Base-by-base conservation (phyloP, 2,329 filamentous ascomycete genomes). In the Cladophialophora immunda region DNA sequence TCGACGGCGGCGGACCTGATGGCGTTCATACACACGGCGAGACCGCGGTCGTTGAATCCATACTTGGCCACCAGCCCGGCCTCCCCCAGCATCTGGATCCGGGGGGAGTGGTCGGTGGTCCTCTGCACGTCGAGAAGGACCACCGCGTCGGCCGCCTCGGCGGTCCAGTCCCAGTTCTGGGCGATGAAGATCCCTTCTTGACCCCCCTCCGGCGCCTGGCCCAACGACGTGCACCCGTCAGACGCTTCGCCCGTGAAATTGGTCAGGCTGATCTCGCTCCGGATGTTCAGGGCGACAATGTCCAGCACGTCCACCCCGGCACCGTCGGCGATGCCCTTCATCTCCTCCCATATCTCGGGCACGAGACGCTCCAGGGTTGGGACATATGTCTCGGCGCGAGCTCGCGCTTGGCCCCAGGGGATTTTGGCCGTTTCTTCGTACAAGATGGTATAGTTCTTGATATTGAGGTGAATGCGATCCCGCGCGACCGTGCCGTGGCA, bases 31-130 rank as follows among this genome's bases (percentile, higher is more conserved):
- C 84, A 85, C 0, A 84, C 83, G 0, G 87, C 88, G 0, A 90
- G 86, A 0, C 87, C 86, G 0, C 75, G 73, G 17, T 78, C 79
- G 72, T 91, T 91, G 70, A 90, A 80, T 0, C 89, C 89, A 25
- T 90, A 89, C 75, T 91, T 91, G 15, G 87, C 88, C 36, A 90
- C 82, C 8, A 86, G 79, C 4, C 85, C 85, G 13, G 80, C 64
- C 71, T 87, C 85, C 1, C 84, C 86, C 53, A 87, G 77, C 78
- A 85, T 85, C 47, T 82, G 75, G 70, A 86, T 83, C 0, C 76
- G 4, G 4, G 30, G 30, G 30, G 30, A 32, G 30, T 9, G 4
- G 30, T 32, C 30, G 30, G 30, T 32, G 30, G 30, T 9, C 30
- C 30, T 32, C 30, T 32, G 30, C 30, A 32, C 30, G 9, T 32